Evolutionary conservation across 2,329 filamentous ascomycete genomes (phyloP), one percentile per base, ranked within the genome.

Genomic region (Fusarium coicis): DNA sequence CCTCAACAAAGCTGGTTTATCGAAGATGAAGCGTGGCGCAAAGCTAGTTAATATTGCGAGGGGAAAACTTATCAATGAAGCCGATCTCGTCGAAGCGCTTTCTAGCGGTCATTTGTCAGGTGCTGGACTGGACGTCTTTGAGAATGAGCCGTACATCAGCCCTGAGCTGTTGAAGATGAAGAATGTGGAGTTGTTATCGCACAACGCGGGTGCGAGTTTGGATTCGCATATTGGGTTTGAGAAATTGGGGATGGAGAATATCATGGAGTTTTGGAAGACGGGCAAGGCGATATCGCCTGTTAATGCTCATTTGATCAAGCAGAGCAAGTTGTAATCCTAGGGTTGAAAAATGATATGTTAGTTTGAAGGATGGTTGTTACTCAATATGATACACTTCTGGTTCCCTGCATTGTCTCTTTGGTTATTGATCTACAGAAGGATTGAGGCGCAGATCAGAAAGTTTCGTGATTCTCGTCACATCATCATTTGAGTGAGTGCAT

Each of bases 61-160:
- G 12, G 92, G 92, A 4, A 90, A 91, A n/a, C 88, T 93, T 34
- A 91, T 94, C 66, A 90, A 94, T 66, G 92, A 93, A 80, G 90
- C 84, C 7, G 92, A 92, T 0, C 86, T 94, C 15, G 91, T 93
- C 4, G 83, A 89, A 55, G 92, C 92, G 0, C 83, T 94, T 4
- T 85, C 92, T 52, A 87, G 83, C 36, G 92, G 91, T 1, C 73
- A 77, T n/a, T 89, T 94, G 10, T 87, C 86, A 56, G 91, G 88
- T 0, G 88, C 84, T 5, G 92, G 92, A 7, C 83, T 94, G 1
- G 92, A 94, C 75, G 92, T 94, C 28, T 93, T 89, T 75, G 91
- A 93, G 79, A 85, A 93, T 43, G 92, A 94, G 79, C 92, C 92
- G 23, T 47, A 69, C 2, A 78, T 78, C n/a, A 78, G 74, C 73